Evolutionary conservation across 352 stramenopile genomes (phyloP), one percentile per base, ranked within the genome.

Genomic region (Pythium phragmitis): DNA sequence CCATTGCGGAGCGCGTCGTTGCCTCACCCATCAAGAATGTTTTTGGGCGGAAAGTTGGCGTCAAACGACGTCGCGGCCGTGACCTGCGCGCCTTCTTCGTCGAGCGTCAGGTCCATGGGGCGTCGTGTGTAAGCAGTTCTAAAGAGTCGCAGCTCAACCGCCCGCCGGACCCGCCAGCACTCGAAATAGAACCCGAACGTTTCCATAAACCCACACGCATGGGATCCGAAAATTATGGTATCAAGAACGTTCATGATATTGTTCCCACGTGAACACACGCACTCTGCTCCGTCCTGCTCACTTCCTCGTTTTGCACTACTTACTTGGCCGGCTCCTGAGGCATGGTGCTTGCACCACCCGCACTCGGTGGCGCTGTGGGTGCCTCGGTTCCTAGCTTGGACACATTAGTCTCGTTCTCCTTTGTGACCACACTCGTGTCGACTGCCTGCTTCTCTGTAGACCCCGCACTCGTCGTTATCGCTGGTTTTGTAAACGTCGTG

Each of bases 31-130:
- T 95, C 83, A 53, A 92, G 73, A 49, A 95, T 85, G 72, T 91
- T 93, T 56, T 77, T 74, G 7, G 86, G 84, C 11, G 83, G 81
- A 54, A 77, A 91, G 36, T 74, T 81, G 5, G 74, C 61, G 60
- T 93, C 82, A 52, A 89, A 93, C 9, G 84, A 93, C 34, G 84
- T 91, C 62, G 88, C 82, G 0, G 80, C 80, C 13, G 81, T 90
- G 73, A 95, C 80, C 68, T 93, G 81, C 36, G 86, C 82, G 23
- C 84, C 86, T 68, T 92, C 84, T 69, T 91, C 84, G 21, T 95
- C 86, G 37, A 92, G 71, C 23, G 82, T 85, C 58, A 95, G 66
- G 59, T 95, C 85, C 86, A 93, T 49, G 19, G n/a, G 21, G 12
- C n/a, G 23, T 19, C 47, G 23, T 12, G 3, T 39, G 49, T 43